phyloP scores from a whole-genome alignment of 2,329 filamentous ascomycete species.

The Cladophialophora carrionii region DNA sequence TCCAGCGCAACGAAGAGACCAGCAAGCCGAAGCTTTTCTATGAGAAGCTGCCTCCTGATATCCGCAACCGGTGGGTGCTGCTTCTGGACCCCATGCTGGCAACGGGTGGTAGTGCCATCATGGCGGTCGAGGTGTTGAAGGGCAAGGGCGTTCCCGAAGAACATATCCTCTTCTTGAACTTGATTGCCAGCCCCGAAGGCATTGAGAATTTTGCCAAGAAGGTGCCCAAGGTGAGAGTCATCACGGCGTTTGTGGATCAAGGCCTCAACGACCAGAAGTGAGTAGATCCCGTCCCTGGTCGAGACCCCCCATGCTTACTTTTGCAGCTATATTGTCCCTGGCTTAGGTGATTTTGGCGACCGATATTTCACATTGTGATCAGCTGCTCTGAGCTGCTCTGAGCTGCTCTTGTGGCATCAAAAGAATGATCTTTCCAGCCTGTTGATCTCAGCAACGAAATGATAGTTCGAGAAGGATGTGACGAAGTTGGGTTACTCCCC shows the following conservation, averaged over 20 bases:
- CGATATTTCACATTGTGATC: conserved; percentile 37
- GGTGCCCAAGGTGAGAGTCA: conserved; percentile 85
- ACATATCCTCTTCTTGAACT: conserved; percentile 90
- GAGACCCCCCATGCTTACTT: conserved; percentile 13
- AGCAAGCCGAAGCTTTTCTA: conserved; percentile 91
- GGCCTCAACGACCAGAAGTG: conserved; percentile 98
- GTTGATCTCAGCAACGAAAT: not conserved
- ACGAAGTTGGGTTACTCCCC: not conserved
- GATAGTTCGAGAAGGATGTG: not conserved
- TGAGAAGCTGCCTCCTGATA: conserved; percentile 94
- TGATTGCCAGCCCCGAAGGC: conserved; percentile 95
- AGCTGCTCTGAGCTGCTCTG: not conserved
- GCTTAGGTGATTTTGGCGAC: conserved; percentile 47
- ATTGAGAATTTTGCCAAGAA: conserved; percentile 84
- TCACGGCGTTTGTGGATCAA: conserved; percentile 94
- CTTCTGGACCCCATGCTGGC: conserved; percentile 99
- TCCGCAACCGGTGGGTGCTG: conserved; percentile 88
- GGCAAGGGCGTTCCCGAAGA: conserved; percentile 90
- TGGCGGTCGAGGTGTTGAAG: conserved; percentile 93
- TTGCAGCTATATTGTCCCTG: conserved; percentile 44
- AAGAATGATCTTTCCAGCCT: not conserved
- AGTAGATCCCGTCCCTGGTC: conserved; percentile 42
- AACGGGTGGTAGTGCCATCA: conserved; percentile 91
- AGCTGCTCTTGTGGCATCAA: not conserved
- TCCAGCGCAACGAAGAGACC: conserved; percentile 96